These are phyloP conservation scores for Coleophoma crateriformis DNA, from an alignment of 2,329 filamentous ascomycete genomes.

Conservation along the genomic window DNA sequence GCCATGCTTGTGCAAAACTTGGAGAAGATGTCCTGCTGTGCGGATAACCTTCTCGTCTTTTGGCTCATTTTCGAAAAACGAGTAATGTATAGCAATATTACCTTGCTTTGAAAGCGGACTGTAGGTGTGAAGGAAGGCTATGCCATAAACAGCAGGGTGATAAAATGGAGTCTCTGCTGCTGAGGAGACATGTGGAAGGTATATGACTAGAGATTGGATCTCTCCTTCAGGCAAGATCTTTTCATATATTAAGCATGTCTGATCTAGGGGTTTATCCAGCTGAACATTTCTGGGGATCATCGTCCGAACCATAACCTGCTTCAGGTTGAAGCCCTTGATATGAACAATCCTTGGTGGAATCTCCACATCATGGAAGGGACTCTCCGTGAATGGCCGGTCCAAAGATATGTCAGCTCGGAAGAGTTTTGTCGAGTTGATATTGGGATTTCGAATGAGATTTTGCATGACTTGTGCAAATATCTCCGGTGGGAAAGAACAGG, in stretches of 20 bases:
- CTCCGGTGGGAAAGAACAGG: slow-evolving; percentile 56
- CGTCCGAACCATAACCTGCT: slow-evolving; percentile 65
- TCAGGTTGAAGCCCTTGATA: slow-evolving; percentile 41
- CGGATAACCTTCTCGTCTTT: slow-evolving; percentile 48
- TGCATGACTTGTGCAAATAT: slow-evolving; percentile 64
- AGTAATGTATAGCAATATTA: slow-evolving; percentile 54
- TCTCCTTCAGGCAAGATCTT: slow-evolving; percentile 20
- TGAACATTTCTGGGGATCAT: slow-evolving; percentile 78
- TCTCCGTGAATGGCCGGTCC: slow-evolving; percentile 34
- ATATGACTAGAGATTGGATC: slow-evolving; percentile 58
- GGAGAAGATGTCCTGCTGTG: slow-evolving; percentile 63
- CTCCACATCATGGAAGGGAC: slow-evolving; percentile 22
- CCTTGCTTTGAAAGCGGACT: slow-evolving; percentile 35
- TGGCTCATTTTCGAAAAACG: slow-evolving; percentile 38
- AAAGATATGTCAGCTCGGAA: slow-evolving; percentile 73
- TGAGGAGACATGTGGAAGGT: slow-evolving; percentile 65
- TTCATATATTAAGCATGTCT: slow-evolving; percentile 74
- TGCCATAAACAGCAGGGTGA: slow-evolving; percentile 68
- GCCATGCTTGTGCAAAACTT: slow-evolving; percentile 68
- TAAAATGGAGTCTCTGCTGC: slow-evolving; percentile 74
- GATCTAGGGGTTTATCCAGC: slow-evolving; percentile 68
- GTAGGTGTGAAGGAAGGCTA: slow-evolving; percentile 74
- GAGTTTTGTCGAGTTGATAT: slow-evolving; percentile 71
- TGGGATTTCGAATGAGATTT: slow-evolving; percentile 73
- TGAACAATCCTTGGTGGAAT: slow-evolving; percentile 32